phyloP scores from a whole-genome alignment of 2,329 filamentous ascomycete genomes.

The Xylariaceae sp. region DNA sequence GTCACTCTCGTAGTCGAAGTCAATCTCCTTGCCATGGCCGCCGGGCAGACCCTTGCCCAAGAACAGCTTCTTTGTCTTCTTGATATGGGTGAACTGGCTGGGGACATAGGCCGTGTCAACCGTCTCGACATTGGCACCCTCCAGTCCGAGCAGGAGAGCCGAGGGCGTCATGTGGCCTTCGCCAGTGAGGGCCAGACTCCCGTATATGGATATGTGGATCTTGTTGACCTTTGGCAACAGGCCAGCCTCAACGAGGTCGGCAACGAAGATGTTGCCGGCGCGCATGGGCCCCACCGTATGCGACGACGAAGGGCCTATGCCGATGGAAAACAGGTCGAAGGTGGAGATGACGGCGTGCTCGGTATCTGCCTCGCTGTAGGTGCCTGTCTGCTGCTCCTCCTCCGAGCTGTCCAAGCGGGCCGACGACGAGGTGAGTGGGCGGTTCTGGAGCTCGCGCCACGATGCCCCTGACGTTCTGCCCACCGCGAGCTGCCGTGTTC shows the following conservation, averaged over 20 bases:
- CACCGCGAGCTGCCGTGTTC: no score
- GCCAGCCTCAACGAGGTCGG: conserved; percentile 37
- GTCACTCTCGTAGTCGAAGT: conserved; percentile 41
- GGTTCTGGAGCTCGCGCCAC: no score
- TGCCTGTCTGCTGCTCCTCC: conserved; percentile 27
- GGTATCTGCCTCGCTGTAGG: conserved; percentile 41
- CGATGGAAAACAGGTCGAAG: conserved; percentile 44
- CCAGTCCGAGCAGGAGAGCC: conserved; percentile 40
- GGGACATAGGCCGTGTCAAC: conserved; percentile 43
- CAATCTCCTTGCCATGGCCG: conserved; percentile 35
- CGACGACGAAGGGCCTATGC: conserved; percentile 43
- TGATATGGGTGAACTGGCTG: conserved; percentile 37
- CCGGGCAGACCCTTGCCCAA: conserved; percentile 33
- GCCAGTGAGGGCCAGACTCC: conserved; percentile 42
- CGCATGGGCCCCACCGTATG: conserved; percentile 46
- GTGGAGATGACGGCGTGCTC: conserved; percentile 46
- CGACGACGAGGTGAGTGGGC: no score
- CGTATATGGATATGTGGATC: conserved; percentile 41
- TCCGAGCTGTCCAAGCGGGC: no score
- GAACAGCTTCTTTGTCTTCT: conserved; percentile 34
- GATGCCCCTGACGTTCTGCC: no score
- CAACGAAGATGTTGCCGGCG: conserved; percentile 43
- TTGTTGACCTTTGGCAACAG: conserved; percentile 37
- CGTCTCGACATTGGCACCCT: conserved; percentile 41
- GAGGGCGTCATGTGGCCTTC: conserved; percentile 46